A percentile compares a stretch with the other conserved stretches of the same genome.
phyloP scores from a whole-genome alignment of 1,284 basidiomycete species.

The Grifola frondosa region DNA sequence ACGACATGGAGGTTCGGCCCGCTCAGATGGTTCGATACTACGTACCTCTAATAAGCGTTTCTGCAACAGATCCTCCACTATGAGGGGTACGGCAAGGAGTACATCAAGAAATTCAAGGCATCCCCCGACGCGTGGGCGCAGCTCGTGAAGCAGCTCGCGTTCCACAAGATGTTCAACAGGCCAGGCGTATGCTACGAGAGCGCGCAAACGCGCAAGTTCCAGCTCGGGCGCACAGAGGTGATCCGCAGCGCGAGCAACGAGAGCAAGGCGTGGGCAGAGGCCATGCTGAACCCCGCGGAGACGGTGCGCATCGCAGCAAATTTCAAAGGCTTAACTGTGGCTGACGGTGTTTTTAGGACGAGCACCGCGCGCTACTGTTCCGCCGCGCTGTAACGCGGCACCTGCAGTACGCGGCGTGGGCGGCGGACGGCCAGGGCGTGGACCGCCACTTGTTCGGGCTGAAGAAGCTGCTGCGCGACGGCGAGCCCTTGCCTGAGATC shows the following conservation, averaged over 20 bases:
- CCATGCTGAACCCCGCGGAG: constrained; percentile 72
- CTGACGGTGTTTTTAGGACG: too few species aligned
- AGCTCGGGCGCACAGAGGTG: constrained; percentile 91
- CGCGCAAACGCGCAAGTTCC: constrained; percentile 92
- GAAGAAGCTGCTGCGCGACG: constrained; percentile 78
- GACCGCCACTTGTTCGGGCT: constrained; percentile 95
- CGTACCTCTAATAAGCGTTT: constrained; percentile 3
- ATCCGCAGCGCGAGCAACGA: constrained; percentile 86
- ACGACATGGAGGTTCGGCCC: constrained; percentile 88
- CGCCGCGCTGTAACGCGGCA: constrained; percentile 80
- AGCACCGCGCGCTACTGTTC: constrained; percentile 70
- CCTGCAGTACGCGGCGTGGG: constrained; percentile 86
- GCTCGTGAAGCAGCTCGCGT: constrained; percentile 94
- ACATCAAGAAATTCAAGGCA: constrained; percentile 86
- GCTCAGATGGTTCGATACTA: too few species aligned
- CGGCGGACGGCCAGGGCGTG: constrained; percentile 92
- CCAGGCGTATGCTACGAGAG: constrained; percentile 92
- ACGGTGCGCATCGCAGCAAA: too few species aligned
- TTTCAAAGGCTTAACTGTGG: too few species aligned
- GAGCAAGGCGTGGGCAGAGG: constrained; percentile 83
- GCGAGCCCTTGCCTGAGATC: constrained; percentile 75
- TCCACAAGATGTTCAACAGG: constrained; percentile 81
- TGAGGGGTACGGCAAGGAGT: constrained; percentile 87
- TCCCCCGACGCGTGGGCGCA: constrained; percentile 97
- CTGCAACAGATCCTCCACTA: constrained; percentile 79